Evolutionary conservation across 2,329 filamentous ascomycete species (phyloP), one percentile per base, ranked within the genome.

Genomic region (Colletotrichum tofieldiae): DNA sequence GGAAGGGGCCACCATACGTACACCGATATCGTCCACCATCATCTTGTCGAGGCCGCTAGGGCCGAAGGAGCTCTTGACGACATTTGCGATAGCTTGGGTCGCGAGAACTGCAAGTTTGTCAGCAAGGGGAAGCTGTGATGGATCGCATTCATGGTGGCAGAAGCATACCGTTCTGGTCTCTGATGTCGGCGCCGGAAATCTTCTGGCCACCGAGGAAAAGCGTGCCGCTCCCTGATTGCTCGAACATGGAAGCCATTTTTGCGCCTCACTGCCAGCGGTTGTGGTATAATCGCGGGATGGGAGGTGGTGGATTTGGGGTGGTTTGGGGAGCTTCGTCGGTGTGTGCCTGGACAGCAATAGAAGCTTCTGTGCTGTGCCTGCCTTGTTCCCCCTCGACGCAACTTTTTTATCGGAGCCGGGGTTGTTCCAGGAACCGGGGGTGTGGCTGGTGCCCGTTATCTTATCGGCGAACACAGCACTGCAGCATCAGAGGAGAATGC

Each of bases 1-100:
- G 66, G 32, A 65, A 52, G 60, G 69, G 69, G 64, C 61, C 74
- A 69, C 23, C 52, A 68, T 70, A 78, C 92, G 78, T 90, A 94
- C 93, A 81, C 96, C 96, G 83, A 99, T 98, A 82, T 99, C 96
- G 86, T 99, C 96, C 78, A 99, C 96, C 96, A 99, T 98, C 96
- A 99, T 99, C 90, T 99, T 99, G 83, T 99, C 96, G 76, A 99
- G 90, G 60, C 96, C 96, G 74, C 94, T 98, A 63, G 96, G 96
- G 67, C 96, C 96, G 81, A 99, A 99, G 20, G 96, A 99, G 84
- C 94, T 98, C 88, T 98, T 98, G 83, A 99, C 95, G 72, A 99
- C 95, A 91, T 98, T 99, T 79, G 96, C 93, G 80, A 99, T 98
- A 72, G 96, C 95, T 83, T 98, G 95, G 56, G 96, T 98, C 77